A percentile compares a stretch with the other conserved stretches of the same genome.
Evolutionary conservation across 495 filamentous ascomycete species (phyloP).

Genomic region (Lasiosphaeria miniovina): DNA sequence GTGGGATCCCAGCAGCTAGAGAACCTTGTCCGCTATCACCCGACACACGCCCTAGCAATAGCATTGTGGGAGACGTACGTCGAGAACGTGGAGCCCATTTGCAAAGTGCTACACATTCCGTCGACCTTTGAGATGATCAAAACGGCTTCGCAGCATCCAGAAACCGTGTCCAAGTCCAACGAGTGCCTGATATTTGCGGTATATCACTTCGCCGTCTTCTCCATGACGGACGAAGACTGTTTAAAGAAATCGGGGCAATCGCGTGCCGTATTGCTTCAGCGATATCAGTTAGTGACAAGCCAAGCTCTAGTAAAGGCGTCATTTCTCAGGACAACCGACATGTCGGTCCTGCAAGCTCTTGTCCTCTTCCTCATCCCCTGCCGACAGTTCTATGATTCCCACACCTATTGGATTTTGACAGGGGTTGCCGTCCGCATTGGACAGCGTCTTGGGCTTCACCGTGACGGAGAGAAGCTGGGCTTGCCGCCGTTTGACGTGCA

Average conservation of each 20-base stretch:
- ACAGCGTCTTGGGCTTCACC: slow-evolving; percentile 43
- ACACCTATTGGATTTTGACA: slow-evolving; percentile 39
- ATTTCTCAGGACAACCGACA: slow-evolving; percentile 38
- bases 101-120: slow-evolving; percentile 56
- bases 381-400: slow-evolving; percentile 26
- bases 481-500: slow-evolving; percentile 60
- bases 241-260: slow-evolving; percentile 29
- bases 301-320: slow-evolving; percentile 40
- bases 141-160: slow-evolving; percentile 19
- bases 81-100: slow-evolving; percentile 54
- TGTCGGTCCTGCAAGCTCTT: slow-evolving; percentile 40
- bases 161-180: slow-evolving; percentile 23
- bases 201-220: slow-evolving; percentile 36
- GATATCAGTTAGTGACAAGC: slow-evolving; percentile 32
- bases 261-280: slow-evolving; percentile 18
- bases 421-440: slow-evolving; percentile 42
- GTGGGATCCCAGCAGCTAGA: background rate
- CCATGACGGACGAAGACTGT: slow-evolving; percentile 36
- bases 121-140: slow-evolving; percentile 38
- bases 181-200: slow-evolving; percentile 42
- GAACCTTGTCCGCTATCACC: slow-evolving; percentile 15
- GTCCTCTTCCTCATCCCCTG: slow-evolving; percentile 34
- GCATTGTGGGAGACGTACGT: slow-evolving; percentile 55
- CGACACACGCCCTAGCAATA: slow-evolving; percentile 13
- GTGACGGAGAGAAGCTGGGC: slow-evolving; percentile 52